phyloP scores from a whole-genome alignment of 148 eudicot genomes.

The Fagopyrum tataricum region DNA sequence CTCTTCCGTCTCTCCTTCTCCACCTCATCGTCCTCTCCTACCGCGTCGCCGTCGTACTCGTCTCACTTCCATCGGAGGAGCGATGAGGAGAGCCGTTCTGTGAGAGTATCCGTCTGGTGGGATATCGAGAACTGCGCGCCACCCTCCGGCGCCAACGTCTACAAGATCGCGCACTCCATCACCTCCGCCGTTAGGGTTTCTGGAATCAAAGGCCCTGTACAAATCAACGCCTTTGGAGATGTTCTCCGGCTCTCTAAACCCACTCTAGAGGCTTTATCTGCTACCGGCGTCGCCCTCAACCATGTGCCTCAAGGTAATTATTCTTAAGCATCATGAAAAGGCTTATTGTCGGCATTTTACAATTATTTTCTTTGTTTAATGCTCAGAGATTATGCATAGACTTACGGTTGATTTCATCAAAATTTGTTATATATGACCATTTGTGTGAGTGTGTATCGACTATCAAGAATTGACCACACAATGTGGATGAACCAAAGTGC shows the following conservation, averaged over 20 bases:
- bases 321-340: neutral
- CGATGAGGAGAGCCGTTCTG: conserved; percentile 60
- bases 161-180: conserved; percentile 52
- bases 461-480: neutral
- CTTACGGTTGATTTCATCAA: too few relatives aligned
- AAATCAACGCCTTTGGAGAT: conserved; percentile 83
- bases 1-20: conserved; percentile 11
- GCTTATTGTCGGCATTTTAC: neutral
- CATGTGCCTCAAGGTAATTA: conserved; percentile 67
- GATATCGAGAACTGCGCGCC: conserved; percentile 78
- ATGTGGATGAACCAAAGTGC: neutral
- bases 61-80: conserved; percentile 19
- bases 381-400: neutral
- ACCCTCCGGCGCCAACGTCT: conserved; percentile 56
- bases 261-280: conserved; percentile 62
- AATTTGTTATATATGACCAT: neutral
- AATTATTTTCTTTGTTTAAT: neutral
- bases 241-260: conserved; percentile 46
- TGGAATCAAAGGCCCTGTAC: conserved; percentile 87
- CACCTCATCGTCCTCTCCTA: conserved; percentile 5
- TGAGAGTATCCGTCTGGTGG: conserved; percentile 95
- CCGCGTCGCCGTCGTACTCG: conserved; percentile 6
- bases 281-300: conserved; percentile 65
- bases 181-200: conserved; percentile 56
- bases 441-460: neutral